A percentile compares a stretch with the other conserved stretches of the same genome.
These are phyloP conservation scores for Verticillium nubilum DNA, from an alignment of 2,329 filamentous ascomycete species.

Conservation along the genomic window DNA sequence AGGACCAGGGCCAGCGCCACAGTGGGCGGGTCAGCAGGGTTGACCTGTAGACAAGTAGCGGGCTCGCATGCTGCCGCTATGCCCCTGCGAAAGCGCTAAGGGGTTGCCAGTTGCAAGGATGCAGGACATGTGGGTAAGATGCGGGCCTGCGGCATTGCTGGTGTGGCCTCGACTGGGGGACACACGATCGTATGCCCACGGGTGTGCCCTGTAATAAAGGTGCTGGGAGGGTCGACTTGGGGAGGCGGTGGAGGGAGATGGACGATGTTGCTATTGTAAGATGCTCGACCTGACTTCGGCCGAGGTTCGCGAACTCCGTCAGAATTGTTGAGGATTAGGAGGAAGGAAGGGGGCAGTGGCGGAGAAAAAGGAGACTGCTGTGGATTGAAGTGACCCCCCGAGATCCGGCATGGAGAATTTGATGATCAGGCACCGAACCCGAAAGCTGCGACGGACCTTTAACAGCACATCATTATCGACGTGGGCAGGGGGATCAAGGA, in stretches of 20 bases:
- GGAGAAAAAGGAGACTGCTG: not conserved
- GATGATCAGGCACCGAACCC: not conserved
- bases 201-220: not conserved
- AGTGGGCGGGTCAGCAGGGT: not conserved
- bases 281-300: not conserved
- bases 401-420: not conserved
- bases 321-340: not conserved
- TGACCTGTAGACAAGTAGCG: not conserved
- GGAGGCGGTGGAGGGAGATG: not conserved
- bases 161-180: not conserved
- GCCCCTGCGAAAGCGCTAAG: not conserved
- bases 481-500: not conserved
- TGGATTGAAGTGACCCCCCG: not conserved
- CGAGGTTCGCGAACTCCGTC: not conserved
- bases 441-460: not conserved
- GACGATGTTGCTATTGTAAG: not conserved
- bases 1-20: not conserved
- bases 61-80: not conserved
- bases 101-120: not conserved
- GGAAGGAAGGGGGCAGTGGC: not conserved
- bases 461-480: not conserved
- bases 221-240: not conserved
- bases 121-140: not conserved
- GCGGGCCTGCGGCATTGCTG: not conserved
- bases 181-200: not conserved